Evolutionary conservation across 2,329 filamentous ascomycete species (phyloP).

Genomic region (Lachnellula subtilissima): DNA sequence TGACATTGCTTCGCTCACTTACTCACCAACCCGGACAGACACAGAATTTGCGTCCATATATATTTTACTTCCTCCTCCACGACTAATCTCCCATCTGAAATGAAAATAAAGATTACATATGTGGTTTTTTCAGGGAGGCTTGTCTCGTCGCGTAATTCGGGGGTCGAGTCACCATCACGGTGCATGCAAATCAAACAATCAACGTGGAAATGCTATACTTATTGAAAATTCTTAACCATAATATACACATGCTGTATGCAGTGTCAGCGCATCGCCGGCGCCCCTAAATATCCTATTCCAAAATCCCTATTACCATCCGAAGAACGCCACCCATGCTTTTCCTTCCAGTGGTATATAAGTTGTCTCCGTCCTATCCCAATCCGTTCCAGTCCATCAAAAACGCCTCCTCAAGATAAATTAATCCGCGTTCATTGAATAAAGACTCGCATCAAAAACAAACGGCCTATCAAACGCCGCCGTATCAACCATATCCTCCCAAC

Average conservation of each 20-base stretch:
- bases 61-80: too few species aligned
- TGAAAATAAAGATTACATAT: too few species aligned
- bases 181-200: background rate
- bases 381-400: slow-evolving; percentile 10
- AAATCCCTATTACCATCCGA: background rate
- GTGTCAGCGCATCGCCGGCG: slow-evolving; percentile 6
- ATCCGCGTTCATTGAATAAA: slow-evolving; percentile 39
- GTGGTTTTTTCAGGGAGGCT: too few species aligned
- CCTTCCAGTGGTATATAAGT: background rate
- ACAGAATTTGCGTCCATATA: too few species aligned
- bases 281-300: background rate
- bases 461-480: slow-evolving; percentile 46
- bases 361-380: slow-evolving; percentile 4
- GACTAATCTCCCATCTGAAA: too few species aligned
- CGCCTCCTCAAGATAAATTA: slow-evolving; percentile 19
- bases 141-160: too few species aligned
- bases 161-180: too few species aligned
- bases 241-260: slow-evolving; percentile 5
- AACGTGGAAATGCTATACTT: slow-evolving; percentile 3
- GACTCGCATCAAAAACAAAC: slow-evolving; percentile 45
- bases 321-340: slow-evolving; percentile 17
- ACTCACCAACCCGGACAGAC: too few species aligned
- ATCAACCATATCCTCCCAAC: slow-evolving; percentile 46
- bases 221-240: background rate
- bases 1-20: too few species aligned